phyloP scores from a whole-genome alignment of 306 rosid genomes.

The Malus sieversii region DNA sequence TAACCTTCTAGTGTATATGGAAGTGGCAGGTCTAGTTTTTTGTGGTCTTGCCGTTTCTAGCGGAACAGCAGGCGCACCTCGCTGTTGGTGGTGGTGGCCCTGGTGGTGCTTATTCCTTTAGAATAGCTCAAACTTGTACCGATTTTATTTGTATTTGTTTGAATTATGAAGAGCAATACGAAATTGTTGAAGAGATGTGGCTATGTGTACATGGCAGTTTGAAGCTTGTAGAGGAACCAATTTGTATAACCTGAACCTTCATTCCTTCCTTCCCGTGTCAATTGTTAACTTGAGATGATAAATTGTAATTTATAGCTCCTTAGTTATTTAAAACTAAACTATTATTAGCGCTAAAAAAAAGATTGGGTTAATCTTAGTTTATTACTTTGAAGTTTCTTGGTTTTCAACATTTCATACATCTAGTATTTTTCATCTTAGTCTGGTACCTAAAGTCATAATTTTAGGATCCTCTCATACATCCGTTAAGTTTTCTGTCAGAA shows the following conservation, averaged over 20 bases:
- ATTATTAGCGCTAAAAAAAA: too few species aligned
- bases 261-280: neutral
- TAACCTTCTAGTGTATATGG: neutral
- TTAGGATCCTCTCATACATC: too few species aligned
- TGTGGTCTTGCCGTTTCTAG: slow-evolving; percentile 16
- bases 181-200: neutral
- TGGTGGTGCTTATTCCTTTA: neutral
- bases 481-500: too few species aligned
- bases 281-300: neutral
- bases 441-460: too few species aligned
- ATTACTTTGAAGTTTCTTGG: too few species aligned
- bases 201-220: neutral
- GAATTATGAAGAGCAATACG: neutral
- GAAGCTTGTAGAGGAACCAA: neutral
- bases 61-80: neutral
- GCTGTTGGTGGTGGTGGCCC: neutral
- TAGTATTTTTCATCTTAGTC: too few species aligned
- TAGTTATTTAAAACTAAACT: neutral
- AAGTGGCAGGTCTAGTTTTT: neutral
- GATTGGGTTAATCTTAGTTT: too few species aligned
- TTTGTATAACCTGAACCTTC: neutral
- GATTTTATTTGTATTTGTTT: neutral
- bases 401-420: too few species aligned
- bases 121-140: neutral
- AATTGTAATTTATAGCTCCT: neutral